Evolutionary conservation across 2,329 filamentous ascomycete genomes (phyloP), one percentile per base, ranked within the genome.

Genomic region (Ustilaginoidea virens): DNA sequence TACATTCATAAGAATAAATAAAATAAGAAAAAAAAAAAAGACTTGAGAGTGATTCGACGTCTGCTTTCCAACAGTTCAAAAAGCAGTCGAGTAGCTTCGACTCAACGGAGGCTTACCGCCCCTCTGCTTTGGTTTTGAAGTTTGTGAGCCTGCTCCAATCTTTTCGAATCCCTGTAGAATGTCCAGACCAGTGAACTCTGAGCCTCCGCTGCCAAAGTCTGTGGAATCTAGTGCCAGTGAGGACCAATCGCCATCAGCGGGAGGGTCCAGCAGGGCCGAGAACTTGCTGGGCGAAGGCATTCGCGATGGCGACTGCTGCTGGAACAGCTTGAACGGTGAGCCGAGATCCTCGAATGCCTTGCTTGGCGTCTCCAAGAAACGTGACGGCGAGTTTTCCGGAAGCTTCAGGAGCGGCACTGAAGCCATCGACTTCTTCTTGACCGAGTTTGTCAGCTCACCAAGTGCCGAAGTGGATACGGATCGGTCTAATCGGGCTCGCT

Each of bases 151-250:
- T 25, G 60, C 56, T 26, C 78, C 78, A 46, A 85, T 83, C 55
- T 75, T 79, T 46, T 77, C 70, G 42, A 83, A 85, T 7, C 77
- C 77, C 44, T 80, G 74, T 25, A 80, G 64, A 38, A 85, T 75
- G 42, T 85, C 79, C 28, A 83, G 63, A 2, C 66, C 70, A 10
- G 66, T 53, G 34, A 60, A 61, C 24, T 75, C 71, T 33, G 69
- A 61, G 3, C 58, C 56, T 20, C 72, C 64, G 0, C 60, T 39
- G 6, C 48, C 46, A 39, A 59, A 61, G 5, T 66, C 61, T 10
- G 49, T 44, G 5, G 45, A 27, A 28, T 55, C 52, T 17, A 55
- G 44, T 20, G 45, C 40, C 13, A 55, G 37, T 5, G 43, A 36
- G 9, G 48, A 43, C 50, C 55, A 60, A 29, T 55, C 59, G 17